Conservation (phyloP, 805 yeast genomes). For the Starmerella powellii region DNA sequence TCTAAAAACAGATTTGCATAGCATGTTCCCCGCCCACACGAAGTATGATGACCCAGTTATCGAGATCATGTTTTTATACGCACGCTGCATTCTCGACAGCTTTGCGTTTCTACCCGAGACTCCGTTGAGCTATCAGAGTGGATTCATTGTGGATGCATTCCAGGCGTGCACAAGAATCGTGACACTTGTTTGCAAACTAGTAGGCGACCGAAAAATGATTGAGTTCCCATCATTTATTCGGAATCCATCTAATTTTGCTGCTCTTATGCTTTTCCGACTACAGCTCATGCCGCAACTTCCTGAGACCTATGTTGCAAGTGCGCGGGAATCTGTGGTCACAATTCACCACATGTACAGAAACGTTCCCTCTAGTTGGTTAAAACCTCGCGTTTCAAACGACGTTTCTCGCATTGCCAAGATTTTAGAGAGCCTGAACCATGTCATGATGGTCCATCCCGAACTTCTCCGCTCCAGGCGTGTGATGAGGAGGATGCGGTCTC, state of each 20-base stretch:
- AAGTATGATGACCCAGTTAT: constrained; percentile 42
- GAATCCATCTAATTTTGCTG: constrained; percentile 69
- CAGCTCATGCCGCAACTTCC: constrained; percentile 68
- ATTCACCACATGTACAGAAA: constrained; percentile 80
- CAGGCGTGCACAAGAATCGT: constrained; percentile 68
- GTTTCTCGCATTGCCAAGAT: constrained; percentile 85
- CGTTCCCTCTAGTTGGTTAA: constrained; percentile 83
- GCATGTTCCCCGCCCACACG: constrained; percentile 44
- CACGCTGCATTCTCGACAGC: constrained; percentile 68
- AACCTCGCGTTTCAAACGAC: constrained; percentile 59
- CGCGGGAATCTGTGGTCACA: constrained; percentile 86
- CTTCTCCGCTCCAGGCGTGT: constrained; percentile 64
- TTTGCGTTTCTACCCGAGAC: constrained; percentile 74
- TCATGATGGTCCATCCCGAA: constrained; percentile 76
- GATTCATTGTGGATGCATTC: constrained; percentile 72
- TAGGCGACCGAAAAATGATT: constrained; percentile 56
- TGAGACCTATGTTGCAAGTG: constrained; percentile 63
- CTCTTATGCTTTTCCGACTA: constrained; percentile 63
- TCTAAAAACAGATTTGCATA: constrained; percentile 64
- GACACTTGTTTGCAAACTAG: constrained; percentile 59
- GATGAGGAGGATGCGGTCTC: constrained; percentile 80
- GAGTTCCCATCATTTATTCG: constrained; percentile 80
- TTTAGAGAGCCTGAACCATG: constrained; percentile 76
- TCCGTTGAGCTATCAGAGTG: constrained; percentile 73
- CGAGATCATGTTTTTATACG: constrained; percentile 67